These are phyloP conservation scores for Pterulicium gracile DNA, from an alignment of 1,284 basidiomycete species.

Conservation along the genomic window DNA sequence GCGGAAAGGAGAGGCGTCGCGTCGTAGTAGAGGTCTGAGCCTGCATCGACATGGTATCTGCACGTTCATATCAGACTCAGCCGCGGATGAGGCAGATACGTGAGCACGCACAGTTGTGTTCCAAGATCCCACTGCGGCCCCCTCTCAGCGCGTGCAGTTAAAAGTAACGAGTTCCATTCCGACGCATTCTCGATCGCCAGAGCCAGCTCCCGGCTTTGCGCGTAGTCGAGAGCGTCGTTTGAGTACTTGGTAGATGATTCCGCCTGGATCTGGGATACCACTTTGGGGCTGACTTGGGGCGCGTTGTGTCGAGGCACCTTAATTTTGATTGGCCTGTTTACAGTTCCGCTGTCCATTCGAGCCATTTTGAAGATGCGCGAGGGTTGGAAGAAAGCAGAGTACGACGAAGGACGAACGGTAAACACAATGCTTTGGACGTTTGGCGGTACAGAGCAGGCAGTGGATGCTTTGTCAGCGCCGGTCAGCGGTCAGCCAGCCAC, in stretches of 20 bases:
- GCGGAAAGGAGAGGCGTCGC: conserved; percentile 29
- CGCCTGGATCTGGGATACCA: conserved; percentile 44
- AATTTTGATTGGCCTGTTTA: conserved; percentile 19
- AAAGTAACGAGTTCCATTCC: conserved; percentile 73
- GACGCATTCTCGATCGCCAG: conserved; percentile 47
- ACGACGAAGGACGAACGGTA: no score
- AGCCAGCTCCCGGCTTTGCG: conserved; percentile 42
- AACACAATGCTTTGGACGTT: no score
- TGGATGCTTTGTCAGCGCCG: no score
- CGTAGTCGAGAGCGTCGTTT: conserved; percentile 48
- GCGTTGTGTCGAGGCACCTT: conserved; percentile 67
- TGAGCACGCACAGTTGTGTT: conserved; percentile 56
- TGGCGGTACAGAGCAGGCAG: no score
- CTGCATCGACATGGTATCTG: conserved; percentile 37
- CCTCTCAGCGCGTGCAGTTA: conserved; percentile 64
- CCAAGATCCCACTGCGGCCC: conserved; percentile 81
- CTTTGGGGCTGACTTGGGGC: conserved; percentile 52
- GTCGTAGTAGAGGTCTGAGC: conserved; percentile 43
- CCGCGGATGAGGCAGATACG: background rate
- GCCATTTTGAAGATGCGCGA: no score
- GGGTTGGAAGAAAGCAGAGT: no score
- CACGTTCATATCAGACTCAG: conserved; percentile 3
- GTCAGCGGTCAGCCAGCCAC: no score
- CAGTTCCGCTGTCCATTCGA: background rate
- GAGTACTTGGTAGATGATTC: conserved; percentile 37